phyloP scores from a whole-genome alignment of 2,329 filamentous ascomycete species.

The Aspergillus terreus region DNA sequence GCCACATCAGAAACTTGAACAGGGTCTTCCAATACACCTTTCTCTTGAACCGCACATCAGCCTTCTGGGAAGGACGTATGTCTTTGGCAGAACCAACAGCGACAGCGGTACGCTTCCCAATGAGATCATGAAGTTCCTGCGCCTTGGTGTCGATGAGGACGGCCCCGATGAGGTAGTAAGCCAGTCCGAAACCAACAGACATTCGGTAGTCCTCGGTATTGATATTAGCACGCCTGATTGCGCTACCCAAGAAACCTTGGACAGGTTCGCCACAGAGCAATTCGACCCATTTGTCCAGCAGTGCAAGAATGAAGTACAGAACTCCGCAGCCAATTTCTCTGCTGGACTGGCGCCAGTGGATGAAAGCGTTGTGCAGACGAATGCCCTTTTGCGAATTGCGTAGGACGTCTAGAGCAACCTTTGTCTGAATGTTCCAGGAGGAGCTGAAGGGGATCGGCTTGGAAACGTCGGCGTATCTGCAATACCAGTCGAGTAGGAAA shows the following conservation, averaged over 20 bases:
- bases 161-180: constrained; percentile 56
- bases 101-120: constrained; percentile 40
- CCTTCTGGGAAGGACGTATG: constrained; percentile 44
- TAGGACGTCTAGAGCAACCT: constrained; percentile 52
- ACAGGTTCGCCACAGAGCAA: constrained; percentile 35
- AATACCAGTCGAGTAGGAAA: constrained; percentile 54
- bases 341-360: constrained; percentile 56
- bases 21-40: constrained; percentile 51
- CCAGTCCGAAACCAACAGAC: constrained; percentile 53
- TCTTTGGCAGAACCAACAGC: constrained; percentile 41
- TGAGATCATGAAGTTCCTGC: constrained; percentile 46
- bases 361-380: constrained; percentile 54
- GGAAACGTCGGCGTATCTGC: constrained; percentile 45
- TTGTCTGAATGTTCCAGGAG: constrained; percentile 56
- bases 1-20: constrained; percentile 47
- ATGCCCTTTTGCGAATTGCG: constrained; percentile 54
- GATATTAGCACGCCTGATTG: too few relatives aligned
- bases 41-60: constrained; percentile 45
- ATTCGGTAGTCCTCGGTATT: constrained; percentile 33
- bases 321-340: constrained; percentile 54
- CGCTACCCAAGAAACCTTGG: too few relatives aligned
- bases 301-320: constrained; percentile 53
- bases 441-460: constrained; percentile 54
- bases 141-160: constrained; percentile 55
- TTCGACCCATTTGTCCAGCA: constrained; percentile 55